phyloP scores from a whole-genome alignment of 2,329 filamentous ascomycete species.

The Chrysoporthe cubensis region DNA sequence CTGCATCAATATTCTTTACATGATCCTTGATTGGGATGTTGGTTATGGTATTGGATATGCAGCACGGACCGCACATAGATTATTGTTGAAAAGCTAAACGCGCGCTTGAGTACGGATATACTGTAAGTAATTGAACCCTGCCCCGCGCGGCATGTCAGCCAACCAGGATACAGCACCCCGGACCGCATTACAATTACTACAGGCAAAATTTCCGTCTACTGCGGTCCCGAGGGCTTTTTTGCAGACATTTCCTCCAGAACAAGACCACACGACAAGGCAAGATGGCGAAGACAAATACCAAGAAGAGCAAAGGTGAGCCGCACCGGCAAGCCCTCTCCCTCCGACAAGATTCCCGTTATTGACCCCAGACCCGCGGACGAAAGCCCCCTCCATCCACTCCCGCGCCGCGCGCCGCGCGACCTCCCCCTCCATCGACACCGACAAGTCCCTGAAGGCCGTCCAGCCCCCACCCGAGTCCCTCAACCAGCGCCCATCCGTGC shows the following conservation, averaged over 20 bases:
- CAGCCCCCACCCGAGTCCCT: constrained; percentile 53
- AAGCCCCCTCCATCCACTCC: constrained; percentile 67
- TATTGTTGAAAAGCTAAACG: too few relatives aligned
- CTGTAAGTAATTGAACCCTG: too few relatives aligned
- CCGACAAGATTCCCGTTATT: not conserved
- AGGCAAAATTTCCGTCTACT: constrained; percentile 10
- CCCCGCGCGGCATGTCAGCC: too few relatives aligned
- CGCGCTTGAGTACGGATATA: too few relatives aligned
- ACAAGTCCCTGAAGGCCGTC: constrained; percentile 70
- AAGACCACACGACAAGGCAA: constrained; percentile 1
- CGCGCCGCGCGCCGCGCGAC: constrained; percentile 74
- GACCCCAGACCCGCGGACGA: not conserved
- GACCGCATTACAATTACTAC: not conserved
- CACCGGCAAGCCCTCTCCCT: not conserved
- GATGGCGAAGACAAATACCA: constrained; percentile 24
- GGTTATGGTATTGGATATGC: too few relatives aligned
- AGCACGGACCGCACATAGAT: too few relatives aligned
- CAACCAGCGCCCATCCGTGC: constrained; percentile 65
- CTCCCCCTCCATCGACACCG: constrained; percentile 70
- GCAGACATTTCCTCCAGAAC: not conserved
- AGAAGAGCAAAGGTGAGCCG: constrained; percentile 26
- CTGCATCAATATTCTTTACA: too few relatives aligned
- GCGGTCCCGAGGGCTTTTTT: too few relatives aligned
- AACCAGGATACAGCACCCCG: too few relatives aligned
- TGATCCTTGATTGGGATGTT: too few relatives aligned